Conservation (phyloP, 495 filamentous ascomycete genomes). For the Emericellopsis terricola region DNA sequence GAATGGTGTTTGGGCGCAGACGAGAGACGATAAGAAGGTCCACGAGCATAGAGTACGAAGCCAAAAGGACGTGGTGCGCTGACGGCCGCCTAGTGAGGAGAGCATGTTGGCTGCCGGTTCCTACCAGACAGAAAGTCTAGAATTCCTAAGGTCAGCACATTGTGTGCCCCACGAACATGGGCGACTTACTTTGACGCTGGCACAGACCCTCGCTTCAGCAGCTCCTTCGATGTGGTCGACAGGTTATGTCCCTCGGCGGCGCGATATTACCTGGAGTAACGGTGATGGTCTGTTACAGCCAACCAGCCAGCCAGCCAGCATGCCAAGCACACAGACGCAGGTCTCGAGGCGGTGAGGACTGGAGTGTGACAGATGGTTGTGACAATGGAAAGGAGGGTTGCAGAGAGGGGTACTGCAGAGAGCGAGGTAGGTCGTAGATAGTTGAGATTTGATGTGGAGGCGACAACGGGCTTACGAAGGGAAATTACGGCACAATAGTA, state of each 20-base stretch:
- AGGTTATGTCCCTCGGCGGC: neutral
- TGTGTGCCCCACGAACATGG: neutral
- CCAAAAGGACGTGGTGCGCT: neutral
- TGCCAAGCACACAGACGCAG: neutral
- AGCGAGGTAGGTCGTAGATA: neutral
- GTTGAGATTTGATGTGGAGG: neutral
- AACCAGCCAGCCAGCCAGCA: neutral
- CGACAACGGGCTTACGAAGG: neutral
- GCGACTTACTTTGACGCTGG: neutral
- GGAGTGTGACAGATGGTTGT: neutral
- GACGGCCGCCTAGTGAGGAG: neutral
- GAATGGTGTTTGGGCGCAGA: neutral
- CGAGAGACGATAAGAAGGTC: neutral
- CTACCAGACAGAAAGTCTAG: neutral
- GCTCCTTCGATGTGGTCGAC: neutral
- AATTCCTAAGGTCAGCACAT: neutral
- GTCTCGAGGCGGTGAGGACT: neutral
- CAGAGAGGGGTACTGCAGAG: neutral
- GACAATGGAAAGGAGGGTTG: neutral
- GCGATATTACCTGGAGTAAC: neutral
- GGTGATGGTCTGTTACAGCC: neutral
- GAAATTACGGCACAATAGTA: neutral
- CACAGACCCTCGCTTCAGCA: neutral
- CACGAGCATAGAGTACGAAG: neutral
- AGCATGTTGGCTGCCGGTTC: neutral